These are phyloP conservation scores for Plasmodium fragile DNA, from an alignment of 169 alveolate genomes.

Conservation along the genomic window DNA sequence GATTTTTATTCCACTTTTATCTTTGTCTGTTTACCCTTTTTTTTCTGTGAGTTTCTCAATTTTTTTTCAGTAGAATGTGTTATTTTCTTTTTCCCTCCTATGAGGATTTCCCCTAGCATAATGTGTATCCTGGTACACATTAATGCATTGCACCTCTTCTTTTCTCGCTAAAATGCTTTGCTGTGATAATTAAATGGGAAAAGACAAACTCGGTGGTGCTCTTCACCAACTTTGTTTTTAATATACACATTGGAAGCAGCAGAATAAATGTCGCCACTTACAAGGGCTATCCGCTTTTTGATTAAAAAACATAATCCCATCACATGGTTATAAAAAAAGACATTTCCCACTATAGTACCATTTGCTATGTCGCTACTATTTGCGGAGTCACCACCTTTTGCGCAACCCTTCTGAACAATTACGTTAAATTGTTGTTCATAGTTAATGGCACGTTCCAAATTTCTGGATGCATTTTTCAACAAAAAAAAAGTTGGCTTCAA, in stretches of 20 bases:
- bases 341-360: slow-evolving; percentile 24
- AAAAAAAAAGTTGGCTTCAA: slow-evolving; percentile 50
- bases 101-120: background rate
- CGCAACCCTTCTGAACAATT: slow-evolving; percentile 3
- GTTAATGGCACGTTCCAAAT: background rate
- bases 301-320: slow-evolving; percentile 67
- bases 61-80: background rate
- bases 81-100: background rate
- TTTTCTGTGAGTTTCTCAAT: background rate
- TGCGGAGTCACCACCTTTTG: background rate
- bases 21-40: background rate
- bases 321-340: slow-evolving; percentile 53
- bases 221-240: slow-evolving; percentile 12
- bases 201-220: slow-evolving; percentile 23
- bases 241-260: slow-evolving; percentile 35
- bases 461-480: slow-evolving; percentile 19
- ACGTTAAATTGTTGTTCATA: slow-evolving; percentile 30
- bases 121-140: background rate
- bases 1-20: background rate
- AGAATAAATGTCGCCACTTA: slow-evolving; percentile 16
- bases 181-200: background rate
- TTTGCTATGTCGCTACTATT: background rate
- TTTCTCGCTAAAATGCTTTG: background rate
- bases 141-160: background rate
- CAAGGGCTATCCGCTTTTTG: slow-evolving; percentile 18